These are phyloP conservation scores for Pichia cephalocereana DNA, from an alignment of 805 yeast genomes.

Conservation along the genomic window DNA sequence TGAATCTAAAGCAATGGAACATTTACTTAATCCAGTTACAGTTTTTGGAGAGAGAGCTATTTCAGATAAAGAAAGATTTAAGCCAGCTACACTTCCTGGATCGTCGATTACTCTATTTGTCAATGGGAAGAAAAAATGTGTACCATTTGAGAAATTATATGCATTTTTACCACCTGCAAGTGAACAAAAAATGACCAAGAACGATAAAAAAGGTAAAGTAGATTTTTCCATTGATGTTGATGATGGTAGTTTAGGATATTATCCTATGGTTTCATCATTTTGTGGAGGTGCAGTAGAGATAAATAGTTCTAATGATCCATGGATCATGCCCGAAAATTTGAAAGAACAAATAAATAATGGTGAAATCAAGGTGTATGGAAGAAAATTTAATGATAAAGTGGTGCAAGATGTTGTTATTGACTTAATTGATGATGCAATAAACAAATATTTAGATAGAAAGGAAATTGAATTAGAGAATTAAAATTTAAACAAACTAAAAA, in stretches of 20 bases:
- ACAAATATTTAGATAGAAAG: slow-evolving; percentile 37
- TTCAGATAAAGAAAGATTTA: slow-evolving; percentile 37
- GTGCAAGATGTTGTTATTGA: slow-evolving; percentile 82
- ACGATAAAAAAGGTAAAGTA: background rate
- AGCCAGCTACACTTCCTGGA: slow-evolving; percentile 39
- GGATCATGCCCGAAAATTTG: slow-evolving; percentile 32
- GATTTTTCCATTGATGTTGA: slow-evolving; percentile 35
- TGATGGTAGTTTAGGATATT: slow-evolving; percentile 85
- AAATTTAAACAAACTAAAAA: slow-evolving; percentile 6
- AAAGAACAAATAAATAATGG: slow-evolving; percentile 17
- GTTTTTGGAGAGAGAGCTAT: slow-evolving; percentile 63
- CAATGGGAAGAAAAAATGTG: slow-evolving; percentile 65
- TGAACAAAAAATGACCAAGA: slow-evolving; percentile 28
- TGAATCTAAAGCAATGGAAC: slow-evolving; percentile 61
- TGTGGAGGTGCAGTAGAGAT: slow-evolving; percentile 68
- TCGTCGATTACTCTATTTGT: slow-evolving; percentile 64
- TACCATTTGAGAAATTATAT: slow-evolving; percentile 56
- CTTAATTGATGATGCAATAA: slow-evolving; percentile 74
- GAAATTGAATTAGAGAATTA: slow-evolving; percentile 5
- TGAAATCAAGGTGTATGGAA: slow-evolving; percentile 42
- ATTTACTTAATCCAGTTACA: slow-evolving; percentile 60
- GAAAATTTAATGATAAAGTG: slow-evolving; percentile 57
- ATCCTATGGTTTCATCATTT: slow-evolving; percentile 80
- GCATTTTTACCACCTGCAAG: slow-evolving; percentile 78
- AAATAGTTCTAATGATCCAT: slow-evolving; percentile 60